Conservation (phyloP, 768 basidiomycete genomes). For the Amanita pallidorosea region DNA sequence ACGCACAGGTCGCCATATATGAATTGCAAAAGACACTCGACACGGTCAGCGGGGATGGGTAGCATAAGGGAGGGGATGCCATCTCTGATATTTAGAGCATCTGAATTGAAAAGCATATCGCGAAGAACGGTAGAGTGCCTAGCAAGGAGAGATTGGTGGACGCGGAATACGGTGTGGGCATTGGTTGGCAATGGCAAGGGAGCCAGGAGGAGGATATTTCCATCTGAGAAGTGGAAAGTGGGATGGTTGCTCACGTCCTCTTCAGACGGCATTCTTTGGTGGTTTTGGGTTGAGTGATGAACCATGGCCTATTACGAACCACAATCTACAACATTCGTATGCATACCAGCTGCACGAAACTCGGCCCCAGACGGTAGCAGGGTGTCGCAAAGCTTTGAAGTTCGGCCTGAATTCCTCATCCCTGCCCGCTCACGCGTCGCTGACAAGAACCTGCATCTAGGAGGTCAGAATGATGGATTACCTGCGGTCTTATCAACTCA, state of each 20-base stretch:
- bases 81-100: not conserved
- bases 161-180: not conserved
- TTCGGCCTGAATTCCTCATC: slow-evolving; percentile 3
- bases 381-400: slow-evolving; percentile 20
- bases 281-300: no score
- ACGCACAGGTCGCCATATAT: not conserved
- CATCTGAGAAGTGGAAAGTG: not conserved
- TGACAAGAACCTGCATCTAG: slow-evolving; percentile 18
- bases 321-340: not conserved
- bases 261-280: not conserved
- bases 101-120: not conserved
- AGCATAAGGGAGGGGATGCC: not conserved
- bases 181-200: not conserved
- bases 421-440: not conserved
- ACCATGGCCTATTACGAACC: not conserved
- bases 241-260: not conserved
- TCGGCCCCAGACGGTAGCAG: not conserved
- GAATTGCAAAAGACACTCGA: not conserved
- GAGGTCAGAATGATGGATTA: slow-evolving; percentile 50
- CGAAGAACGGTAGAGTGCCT: not conserved
- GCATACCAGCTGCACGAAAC: slow-evolving; percentile 10
- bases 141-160: not conserved
- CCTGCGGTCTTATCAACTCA: slow-evolving; percentile 32
- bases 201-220: not conserved
- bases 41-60: not conserved